These are phyloP conservation scores for Annulohypoxylon maeteangense DNA, from an alignment of 495 filamentous ascomycete species.

Conservation along the genomic window DNA sequence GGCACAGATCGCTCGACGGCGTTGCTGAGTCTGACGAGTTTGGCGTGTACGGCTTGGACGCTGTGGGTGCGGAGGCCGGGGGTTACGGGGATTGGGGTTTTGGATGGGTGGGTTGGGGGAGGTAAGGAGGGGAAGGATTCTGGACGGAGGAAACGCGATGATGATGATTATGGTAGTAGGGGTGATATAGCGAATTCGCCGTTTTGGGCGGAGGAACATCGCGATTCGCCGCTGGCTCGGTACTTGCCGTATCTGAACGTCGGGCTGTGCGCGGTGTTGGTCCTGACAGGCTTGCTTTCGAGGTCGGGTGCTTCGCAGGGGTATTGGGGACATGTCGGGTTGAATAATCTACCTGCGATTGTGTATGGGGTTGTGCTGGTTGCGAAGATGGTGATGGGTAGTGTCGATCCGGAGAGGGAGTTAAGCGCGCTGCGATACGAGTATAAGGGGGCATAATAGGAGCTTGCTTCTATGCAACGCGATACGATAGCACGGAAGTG, in stretches of 20 bases:
- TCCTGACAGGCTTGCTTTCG: slow-evolving; percentile 48
- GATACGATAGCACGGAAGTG: not conserved
- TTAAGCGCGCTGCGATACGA: slow-evolving; percentile 64
- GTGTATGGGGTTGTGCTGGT: slow-evolving; percentile 60
- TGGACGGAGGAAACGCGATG: not conserved
- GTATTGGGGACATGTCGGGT: slow-evolving; percentile 35
- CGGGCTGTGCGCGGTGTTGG: slow-evolving; percentile 53
- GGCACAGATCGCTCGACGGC: slow-evolving; percentile 24
- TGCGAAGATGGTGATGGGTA: slow-evolving; percentile 63
- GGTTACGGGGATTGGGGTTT: slow-evolving; percentile 47
- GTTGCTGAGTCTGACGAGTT: slow-evolving; percentile 67
- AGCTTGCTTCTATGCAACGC: no score
- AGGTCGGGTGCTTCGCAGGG: slow-evolving; percentile 22
- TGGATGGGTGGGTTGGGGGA: slow-evolving; percentile 49
- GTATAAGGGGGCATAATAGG: slow-evolving; percentile 67
- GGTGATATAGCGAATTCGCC: slow-evolving; percentile 5
- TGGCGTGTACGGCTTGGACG: slow-evolving; percentile 67
- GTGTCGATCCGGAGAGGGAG: slow-evolving; percentile 65
- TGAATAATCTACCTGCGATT: slow-evolving; percentile 54
- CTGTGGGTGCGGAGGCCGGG: slow-evolving; percentile 55
- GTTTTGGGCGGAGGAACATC: slow-evolving; percentile 20
- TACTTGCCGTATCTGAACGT: slow-evolving; percentile 62
- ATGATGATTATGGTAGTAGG: not conserved
- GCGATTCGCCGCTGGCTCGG: slow-evolving; percentile 51
- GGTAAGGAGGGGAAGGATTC: not conserved